Base-by-base conservation (phyloP, 495 filamentous ascomycete species). In the Trichoderma orchidacearum region DNA sequence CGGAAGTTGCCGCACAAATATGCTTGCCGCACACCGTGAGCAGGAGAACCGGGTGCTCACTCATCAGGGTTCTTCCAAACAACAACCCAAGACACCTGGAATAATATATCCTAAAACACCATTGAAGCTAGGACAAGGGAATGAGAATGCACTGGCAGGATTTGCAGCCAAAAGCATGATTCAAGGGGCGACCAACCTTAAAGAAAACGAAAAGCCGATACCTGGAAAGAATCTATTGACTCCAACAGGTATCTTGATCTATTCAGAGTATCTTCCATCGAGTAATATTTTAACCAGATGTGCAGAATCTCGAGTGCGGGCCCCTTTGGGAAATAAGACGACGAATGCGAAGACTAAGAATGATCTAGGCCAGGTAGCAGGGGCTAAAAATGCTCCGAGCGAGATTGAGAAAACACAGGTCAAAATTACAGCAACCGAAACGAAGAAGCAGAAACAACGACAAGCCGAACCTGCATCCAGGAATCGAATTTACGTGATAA, bases 261-360 rank as follows among this genome's bases (percentile, higher is more conserved):
- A 17, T 11, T 5, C 18, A 6, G 1, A 12, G 12, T 13, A 11
- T 15, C 17, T 6, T 11, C n/a, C 13, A 3, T 30, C n/a, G 15
- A 1, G 63, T 48, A 15, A 36, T 57, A 1, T 17, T 51, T 41
- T 72, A 74, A 61, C 77, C 60, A 6, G 25, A 21, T 53, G 5
- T 45, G 34, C 57, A 88, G 86, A 78, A 45, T 79, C 84, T 50
- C 81, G 82, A 36, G 85, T 78, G 50, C 84, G 90, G 59, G 90
- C 93, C 35, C 85, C 88, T 3, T 71, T 96, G 53, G 94, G 94
- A 34, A 78, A 84, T 74, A 99, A 99, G 70, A 97, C 92, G 0
- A 96, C 93, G 41, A 99, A 99, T 70, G 87, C 86, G 36, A 96
- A 93, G 73, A 78, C 87, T 53, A 87, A 77, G 63, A 78, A 78